Base-by-base conservation (phyloP, 2,329 filamentous ascomycete species). In the Ceratocystis albifundus region DNA sequence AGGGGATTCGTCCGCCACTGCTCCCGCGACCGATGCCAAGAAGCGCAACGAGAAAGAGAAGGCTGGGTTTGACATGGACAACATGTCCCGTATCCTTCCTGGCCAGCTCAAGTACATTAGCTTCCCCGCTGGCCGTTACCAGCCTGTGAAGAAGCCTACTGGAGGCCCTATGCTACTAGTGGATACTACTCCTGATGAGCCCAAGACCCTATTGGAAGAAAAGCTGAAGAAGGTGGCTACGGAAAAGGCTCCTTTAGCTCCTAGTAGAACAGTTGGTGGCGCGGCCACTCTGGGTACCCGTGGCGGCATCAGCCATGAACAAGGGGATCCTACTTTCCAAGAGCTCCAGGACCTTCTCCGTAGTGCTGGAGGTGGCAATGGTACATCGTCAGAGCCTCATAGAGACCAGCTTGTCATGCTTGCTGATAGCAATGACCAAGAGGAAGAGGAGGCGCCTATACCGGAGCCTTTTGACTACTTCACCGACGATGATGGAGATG, bases 21-120 rank as follows among this genome's bases (percentile, higher is more conserved):
- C 77, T 12, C 71, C 81, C 1, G 76, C 79, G 48, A 17, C 62
- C 15, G 84, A 87, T 15, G 78, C 80, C 46, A 96, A 93, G 83
- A 96, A 95, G 83, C 95, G 94, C 81, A 79, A 80, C 0, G 91
- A 96, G 77, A 95, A 94, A 80, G 94, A 99, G 79, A 97, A 96
- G 83, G 84, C 96, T 68, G 94, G 94, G 71, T 96, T 94, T 74
- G 91, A 96, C 70, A 83, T 99, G 69, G 89, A 94, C 74, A 99
- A 99, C 80, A 95, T 99, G 90, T 95, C 89, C 65, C 85, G 94
- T 71, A 91, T 99, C 45, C 84, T 99, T 61, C 94, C 92, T 0
- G 84, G 85, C 61, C 94, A 99, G 78, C 84, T 97, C 73, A 96
- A 96, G 80, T 96, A 93, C 76, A 90, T 99, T 73, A 96, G 86